phyloP scores from a whole-genome alignment of 768 basidiomycete species.

The Holtermanniella nyarrowii region DNA sequence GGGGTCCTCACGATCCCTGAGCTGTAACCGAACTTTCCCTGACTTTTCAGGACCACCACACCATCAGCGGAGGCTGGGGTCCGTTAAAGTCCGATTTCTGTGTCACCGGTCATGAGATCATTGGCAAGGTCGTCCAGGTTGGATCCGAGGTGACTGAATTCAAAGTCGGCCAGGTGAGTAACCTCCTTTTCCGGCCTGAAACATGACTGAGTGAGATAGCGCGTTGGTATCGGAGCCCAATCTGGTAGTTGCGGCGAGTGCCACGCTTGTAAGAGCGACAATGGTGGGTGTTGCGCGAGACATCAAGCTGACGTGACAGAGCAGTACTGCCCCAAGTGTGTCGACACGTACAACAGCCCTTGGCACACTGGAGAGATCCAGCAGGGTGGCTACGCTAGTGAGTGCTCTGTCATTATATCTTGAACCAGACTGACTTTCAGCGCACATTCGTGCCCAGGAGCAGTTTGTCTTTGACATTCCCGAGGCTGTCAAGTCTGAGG shows the following conservation, averaged over 20 bases:
- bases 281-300: slow-evolving; percentile 37
- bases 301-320: slow-evolving; percentile 12
- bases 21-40: not conserved
- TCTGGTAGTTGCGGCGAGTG: slow-evolving; percentile 51
- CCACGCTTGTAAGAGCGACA: slow-evolving; percentile 46
- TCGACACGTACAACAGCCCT: slow-evolving; percentile 36
- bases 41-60: slow-evolving; percentile 36
- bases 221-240: slow-evolving; percentile 51
- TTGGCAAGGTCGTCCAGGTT: slow-evolving; percentile 38
- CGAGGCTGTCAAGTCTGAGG: slow-evolving; percentile 46
- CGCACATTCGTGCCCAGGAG: slow-evolving; percentile 43
- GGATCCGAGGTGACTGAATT: slow-evolving; percentile 35
- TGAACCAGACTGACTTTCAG: not conserved
- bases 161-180: slow-evolving; percentile 50
- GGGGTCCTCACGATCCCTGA: not conserved
- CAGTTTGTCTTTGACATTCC: slow-evolving; percentile 56
- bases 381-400: slow-evolving; percentile 1
- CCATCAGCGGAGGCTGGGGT: slow-evolving; percentile 40
- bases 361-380: slow-evolving; percentile 3
- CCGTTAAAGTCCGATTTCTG: slow-evolving; percentile 33
- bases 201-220: too few species aligned
- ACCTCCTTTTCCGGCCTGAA: too few species aligned
- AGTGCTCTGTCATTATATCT: not conserved
- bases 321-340: slow-evolving; percentile 30
- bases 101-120: slow-evolving; percentile 40